Evolutionary conservation across 73 alveolate genomes (phyloP), one percentile per base, ranked within the genome.

Genomic region (Blepharisma stoltei): DNA sequence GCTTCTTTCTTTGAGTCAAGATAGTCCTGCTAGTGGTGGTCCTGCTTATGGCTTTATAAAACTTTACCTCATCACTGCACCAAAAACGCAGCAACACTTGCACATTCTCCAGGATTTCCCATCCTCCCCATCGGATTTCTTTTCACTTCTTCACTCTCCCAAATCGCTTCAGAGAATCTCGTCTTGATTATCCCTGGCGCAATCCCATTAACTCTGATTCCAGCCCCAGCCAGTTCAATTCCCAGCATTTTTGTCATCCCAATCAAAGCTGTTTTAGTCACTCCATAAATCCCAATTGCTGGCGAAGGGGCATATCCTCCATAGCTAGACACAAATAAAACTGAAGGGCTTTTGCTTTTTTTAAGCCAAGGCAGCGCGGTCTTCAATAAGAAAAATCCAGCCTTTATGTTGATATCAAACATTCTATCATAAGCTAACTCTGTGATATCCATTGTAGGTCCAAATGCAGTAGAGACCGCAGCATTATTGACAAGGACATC

Each of bases 151-250:
- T 71, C 82, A 6, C 81, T 81, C 60, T 84, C 88, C 85, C 87
- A 79, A 46, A 84, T 53, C 8, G 89, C 88, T 49, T 71, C 77
- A 23, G 90, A 54, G 77, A 91, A 91, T 70, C 88, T 85, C 27
- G 98, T 93, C 81, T 86, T 89, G 60, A 94, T 90, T 54, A 94
- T 83, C 14, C 97, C 98, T 25, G 98, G 98, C 48, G 96, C 90
- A 38, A 93, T 60, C 18, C 94, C 87, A 65, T 94, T 94, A n/a
- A 94, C 96, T 54, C 98, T 86, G 45, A 94, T 86, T 7, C 85
- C 91, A 77, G 23, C 7, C 6, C 47, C 67, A 38, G 67, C 81
- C 41, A 92, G 65, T 45, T 91, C 97, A 49, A 66, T 67, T 9
- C 90, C 69, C 7, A 94, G 80, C 66, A 85, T 55, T 27, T 86